Base-by-base conservation (phyloP, 805 yeast genomes). In the Ogataea paraovalis region DNA sequence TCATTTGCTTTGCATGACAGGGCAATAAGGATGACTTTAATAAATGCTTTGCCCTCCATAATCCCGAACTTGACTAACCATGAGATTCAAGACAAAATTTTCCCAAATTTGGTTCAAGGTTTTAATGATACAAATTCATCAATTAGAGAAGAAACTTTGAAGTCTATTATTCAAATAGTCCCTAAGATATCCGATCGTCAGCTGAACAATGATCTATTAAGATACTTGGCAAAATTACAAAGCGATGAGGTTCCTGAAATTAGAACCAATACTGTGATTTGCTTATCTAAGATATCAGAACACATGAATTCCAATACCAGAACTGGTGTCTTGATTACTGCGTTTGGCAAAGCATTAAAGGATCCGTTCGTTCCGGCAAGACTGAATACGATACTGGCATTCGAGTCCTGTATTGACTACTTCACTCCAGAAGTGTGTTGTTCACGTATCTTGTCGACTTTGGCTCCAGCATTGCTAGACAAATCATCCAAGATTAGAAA, bases 391-490 rank as follows among this genome's bases (percentile, higher is more conserved):
- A 70, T 94, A 23, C 69, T 80, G 50, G 95, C 96, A 0, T 78
- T 92, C 51, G 80, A 78, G 38, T 71, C 74, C 13, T 76, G 86
- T 14, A 69, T 83, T 21, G 84, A 82, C 6, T 78, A 74, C 39
- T 90, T 91, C 56, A 69, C 84, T 1, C 82, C 90, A 0, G 85
- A 80, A 14, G 83, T 88, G 39, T 83, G 89, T 47, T 87, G 96
- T 47, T 81, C 83, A 21, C 87, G 85, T 61, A 78, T 91, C 16
- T 68, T 94, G 46, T 92, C 96, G 0, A 88, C 89, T 2, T 77
- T 94, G 47, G 90, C 96, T 0, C 87, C 94, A 1, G 80, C 94
- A 1, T 69, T 92, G 47, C 74, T 92, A 60, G 98, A 94, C 64
- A 76, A 74, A 45, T 84, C 88, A 10, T 67, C 70, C 5, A 76